phyloP scores from a whole-genome alignment of 352 stramenopile genomes.

The Lagenidium sp. region DNA sequence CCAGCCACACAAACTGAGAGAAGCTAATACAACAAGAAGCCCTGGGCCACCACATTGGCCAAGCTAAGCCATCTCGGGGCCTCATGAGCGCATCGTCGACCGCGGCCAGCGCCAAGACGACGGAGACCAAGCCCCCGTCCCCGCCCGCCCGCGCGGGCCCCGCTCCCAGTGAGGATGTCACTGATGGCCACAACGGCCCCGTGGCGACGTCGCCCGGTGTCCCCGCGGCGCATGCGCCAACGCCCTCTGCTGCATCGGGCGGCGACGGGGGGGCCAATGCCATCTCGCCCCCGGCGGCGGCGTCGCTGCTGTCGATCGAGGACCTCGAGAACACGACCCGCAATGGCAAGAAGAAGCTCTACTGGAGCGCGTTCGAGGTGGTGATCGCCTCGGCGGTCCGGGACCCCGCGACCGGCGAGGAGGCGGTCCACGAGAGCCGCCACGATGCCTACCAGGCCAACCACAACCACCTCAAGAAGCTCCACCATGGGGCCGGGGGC shows the following conservation, averaged over 20 bases:
- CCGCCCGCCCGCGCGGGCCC: no score
- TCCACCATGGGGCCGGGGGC: constrained; percentile 9
- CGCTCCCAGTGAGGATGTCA: no score
- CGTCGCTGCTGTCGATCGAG: constrained; percentile 8
- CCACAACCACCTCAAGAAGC: constrained; percentile 18
- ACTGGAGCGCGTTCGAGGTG: constrained; percentile 16
- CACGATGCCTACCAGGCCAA: constrained; percentile 18
- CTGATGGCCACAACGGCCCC: no score
- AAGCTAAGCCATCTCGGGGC: no score
- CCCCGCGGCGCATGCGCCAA: no score
- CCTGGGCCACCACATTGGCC: no score
- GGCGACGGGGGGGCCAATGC: not conserved
- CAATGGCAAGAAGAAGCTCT: constrained; percentile 22
- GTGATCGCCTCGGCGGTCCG: constrained; percentile 5
- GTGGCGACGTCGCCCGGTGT: no score
- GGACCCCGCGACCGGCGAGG: not conserved
- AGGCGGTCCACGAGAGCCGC: constrained; percentile 6
- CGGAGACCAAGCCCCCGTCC: no score
- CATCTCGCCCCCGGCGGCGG: not conserved
- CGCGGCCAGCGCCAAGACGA: no score
- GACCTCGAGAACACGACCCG: constrained; percentile 15
- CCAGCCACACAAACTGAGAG: no score
- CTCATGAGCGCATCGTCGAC: no score
- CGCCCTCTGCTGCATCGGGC: not conserved
- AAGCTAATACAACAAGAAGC: no score